A percentile compares a stretch with the other conserved stretches of the same genome.
Conservation (phyloP, 2,329 filamentous ascomycete species). For the Scedosporium minutisporum region DNA sequence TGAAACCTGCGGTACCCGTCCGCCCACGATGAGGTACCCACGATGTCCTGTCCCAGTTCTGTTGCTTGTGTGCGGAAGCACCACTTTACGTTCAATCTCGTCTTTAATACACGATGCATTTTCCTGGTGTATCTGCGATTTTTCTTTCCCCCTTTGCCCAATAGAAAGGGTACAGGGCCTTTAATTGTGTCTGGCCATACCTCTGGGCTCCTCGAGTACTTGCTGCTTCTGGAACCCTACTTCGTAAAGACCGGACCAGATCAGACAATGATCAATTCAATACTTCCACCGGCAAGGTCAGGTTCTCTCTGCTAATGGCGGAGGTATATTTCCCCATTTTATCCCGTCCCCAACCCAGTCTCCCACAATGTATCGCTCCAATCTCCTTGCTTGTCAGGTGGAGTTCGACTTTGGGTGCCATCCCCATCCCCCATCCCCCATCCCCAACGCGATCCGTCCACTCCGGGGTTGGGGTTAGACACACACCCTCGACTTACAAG, state of each 20-base stretch:
- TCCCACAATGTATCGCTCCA: background rate
- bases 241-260: no score
- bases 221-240: no score
- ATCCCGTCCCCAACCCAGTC: background rate
- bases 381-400: background rate
- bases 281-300: background rate
- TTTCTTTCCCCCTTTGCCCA: no score
- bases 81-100: no score
- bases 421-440: background rate
- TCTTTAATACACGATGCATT: no score
- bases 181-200: no score
- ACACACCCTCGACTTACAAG: background rate
- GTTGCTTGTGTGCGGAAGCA: no score
- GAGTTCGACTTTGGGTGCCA: background rate
- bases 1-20: background rate
- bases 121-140: no score
- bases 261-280: no score
- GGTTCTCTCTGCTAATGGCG: conserved; percentile 1
- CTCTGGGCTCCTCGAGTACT: no score
- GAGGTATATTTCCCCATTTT: conserved; percentile 4
- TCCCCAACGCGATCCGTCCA: background rate
- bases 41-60: background rate
- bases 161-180: no score
- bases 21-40: background rate
- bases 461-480: background rate